These are phyloP conservation scores for Thalassiosira ordinaria DNA, from an alignment of 352 stramenopile species.

Conservation along the genomic window DNA sequence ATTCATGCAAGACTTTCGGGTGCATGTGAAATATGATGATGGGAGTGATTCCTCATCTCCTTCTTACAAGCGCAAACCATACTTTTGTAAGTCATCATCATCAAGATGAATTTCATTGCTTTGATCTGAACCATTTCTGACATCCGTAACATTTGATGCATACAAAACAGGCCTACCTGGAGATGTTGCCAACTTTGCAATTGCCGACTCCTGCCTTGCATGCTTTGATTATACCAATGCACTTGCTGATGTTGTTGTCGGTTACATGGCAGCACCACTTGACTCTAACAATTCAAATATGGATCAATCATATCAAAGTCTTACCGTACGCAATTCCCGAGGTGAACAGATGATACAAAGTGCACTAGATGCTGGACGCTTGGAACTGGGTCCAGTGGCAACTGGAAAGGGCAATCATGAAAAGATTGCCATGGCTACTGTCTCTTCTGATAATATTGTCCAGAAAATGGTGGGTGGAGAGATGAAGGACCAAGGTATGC, in stretches of 20 bases:
- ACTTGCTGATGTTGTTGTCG: conserved; percentile 82
- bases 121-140: too few relatives aligned
- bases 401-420: conserved; percentile 64
- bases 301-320: conserved; percentile 77
- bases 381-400: conserved; percentile 50
- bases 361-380: conserved; percentile 47
- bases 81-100: conserved; percentile 66
- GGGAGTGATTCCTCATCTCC: conserved; percentile 7
- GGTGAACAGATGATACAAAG: conserved; percentile 72
- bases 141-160: conserved; percentile 11
- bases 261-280: conserved; percentile 82
- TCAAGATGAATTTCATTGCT: too few relatives aligned
- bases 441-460: conserved; percentile 70
- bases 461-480: conserved; percentile 61
- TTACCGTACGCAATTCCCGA: conserved; percentile 75
- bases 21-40: conserved; percentile 79
- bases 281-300: conserved; percentile 57
- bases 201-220: conserved; percentile 74
- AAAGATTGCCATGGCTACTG: conserved; percentile 63
- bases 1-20: conserved; percentile 85
- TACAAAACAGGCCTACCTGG: conserved; percentile 68
- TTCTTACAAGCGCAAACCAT: conserved; percentile 72
- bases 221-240: conserved; percentile 86
- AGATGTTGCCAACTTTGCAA: conserved; percentile 73
- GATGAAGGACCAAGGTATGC: conserved; percentile 65